Evolutionary conservation across 1,284 basidiomycete genomes (phyloP).

Genomic region (Exsudoporus floridanus): DNA sequence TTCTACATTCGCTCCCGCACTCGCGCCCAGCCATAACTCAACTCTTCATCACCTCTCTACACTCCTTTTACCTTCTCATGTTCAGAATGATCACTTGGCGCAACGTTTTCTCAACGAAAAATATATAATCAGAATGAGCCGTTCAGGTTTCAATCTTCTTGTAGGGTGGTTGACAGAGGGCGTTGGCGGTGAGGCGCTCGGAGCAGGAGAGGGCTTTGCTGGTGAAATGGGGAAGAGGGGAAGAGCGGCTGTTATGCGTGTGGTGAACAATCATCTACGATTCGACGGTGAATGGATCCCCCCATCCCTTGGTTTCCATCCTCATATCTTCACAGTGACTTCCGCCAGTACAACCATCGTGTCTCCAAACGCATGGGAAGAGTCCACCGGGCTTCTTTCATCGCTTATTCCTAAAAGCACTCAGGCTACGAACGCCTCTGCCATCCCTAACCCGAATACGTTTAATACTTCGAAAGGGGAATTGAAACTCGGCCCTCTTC

Average conservation of each 20-base stretch:
- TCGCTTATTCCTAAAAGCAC: conserved; percentile 66
- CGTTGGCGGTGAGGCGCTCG: conserved; percentile 80
- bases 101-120: conserved; percentile 88
- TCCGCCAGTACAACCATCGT: conserved; percentile 65
- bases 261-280: conserved; percentile 90
- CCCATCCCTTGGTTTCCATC: conserved; percentile 11
- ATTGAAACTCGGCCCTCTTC: conserved; percentile 82
- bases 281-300: conserved; percentile 73
- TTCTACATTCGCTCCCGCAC: conserved; percentile 65
- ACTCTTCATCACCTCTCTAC: conserved; percentile 83
- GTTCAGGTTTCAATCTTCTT: conserved; percentile 88
- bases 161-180: conserved; percentile 97
- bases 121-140: conserved; percentile 88
- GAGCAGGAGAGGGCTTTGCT: conserved; percentile 79
- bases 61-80: conserved; percentile 81
- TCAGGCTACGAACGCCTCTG: conserved; percentile 28
- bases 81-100: conserved; percentile 80
- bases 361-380: conserved; percentile 71
- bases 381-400: conserved; percentile 77
- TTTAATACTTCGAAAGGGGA: conserved; percentile 75
- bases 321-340: conserved; percentile 52
- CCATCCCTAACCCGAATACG: conserved; percentile 55
- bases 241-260: conserved; percentile 83
- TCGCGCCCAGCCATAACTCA: conserved; percentile 68
- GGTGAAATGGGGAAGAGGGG: conserved; percentile 80